phyloP scores from a whole-genome alignment of 768 basidiomycete genomes.

The Chalciporus sphaerocephalus region DNA sequence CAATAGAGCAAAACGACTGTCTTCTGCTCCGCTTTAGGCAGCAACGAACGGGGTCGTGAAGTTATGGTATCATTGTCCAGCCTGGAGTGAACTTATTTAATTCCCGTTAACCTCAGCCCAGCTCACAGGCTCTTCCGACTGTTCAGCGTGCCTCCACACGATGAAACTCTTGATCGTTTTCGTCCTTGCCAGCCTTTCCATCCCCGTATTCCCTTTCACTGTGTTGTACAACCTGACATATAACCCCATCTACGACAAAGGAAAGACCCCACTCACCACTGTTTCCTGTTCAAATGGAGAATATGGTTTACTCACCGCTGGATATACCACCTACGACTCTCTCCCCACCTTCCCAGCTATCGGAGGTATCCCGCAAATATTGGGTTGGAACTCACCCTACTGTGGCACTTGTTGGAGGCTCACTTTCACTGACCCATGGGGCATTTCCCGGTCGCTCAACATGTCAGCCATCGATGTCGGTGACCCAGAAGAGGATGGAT shows the following conservation, averaged over 20 bases:
- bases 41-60: background rate
- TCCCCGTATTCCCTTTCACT: conserved; percentile 3
- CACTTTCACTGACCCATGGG: conserved; percentile 36
- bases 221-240: conserved; percentile 31
- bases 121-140: background rate
- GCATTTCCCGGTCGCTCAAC: conserved; percentile 37
- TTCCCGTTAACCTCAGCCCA: background rate
- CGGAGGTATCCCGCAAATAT: conserved; percentile 50
- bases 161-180: conserved; percentile 8
- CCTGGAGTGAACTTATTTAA: background rate
- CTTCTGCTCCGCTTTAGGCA: no score
- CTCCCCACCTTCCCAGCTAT: conserved; percentile 59
- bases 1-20: no score
- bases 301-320: conserved; percentile 44
- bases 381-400: conserved; percentile 45
- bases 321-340: conserved; percentile 45
- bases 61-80: background rate
- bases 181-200: conserved; percentile 7
- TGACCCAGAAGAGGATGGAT: conserved; percentile 22
- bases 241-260: conserved; percentile 50
- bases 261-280: conserved; percentile 33
- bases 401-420: conserved; percentile 63
- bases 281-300: conserved; percentile 51
- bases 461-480: conserved; percentile 53
- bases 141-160: background rate